Evolutionary conservation across 1,284 basidiomycete species (phyloP).

Genomic region (Marasmius sp.): DNA sequence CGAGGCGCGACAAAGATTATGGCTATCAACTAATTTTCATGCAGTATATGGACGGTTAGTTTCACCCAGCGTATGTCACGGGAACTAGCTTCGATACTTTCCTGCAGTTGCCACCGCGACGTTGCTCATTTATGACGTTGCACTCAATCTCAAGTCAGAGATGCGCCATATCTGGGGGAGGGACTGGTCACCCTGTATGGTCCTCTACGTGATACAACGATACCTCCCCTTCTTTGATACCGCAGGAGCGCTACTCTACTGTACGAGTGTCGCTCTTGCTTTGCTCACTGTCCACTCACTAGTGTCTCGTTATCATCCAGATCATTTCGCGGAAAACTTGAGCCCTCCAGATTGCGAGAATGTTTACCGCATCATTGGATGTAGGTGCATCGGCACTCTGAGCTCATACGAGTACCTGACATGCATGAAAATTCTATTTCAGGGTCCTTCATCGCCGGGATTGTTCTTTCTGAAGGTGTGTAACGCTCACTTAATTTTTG

Average conservation of each 20-base stretch:
- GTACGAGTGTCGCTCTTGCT: background rate
- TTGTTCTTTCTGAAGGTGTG: background rate
- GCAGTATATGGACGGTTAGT: no score
- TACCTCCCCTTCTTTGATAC: background rate
- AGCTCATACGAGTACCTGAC: background rate
- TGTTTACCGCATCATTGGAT: background rate
- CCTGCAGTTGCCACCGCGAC: background rate
- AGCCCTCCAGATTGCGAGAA: background rate
- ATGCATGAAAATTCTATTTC: background rate
- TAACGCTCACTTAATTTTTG: background rate
- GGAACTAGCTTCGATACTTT: background rate
- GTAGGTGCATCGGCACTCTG: background rate
- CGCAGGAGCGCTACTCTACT: background rate
- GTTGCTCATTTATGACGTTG: background rate
- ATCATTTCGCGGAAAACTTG: background rate
- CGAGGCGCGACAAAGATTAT: no score
- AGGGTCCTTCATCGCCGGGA: background rate
- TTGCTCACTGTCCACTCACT: no score
- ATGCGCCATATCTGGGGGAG: background rate
- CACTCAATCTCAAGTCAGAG: background rate
- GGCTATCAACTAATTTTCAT: no score
- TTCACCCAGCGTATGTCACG: no score
- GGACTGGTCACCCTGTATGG: background rate
- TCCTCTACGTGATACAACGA: background rate
- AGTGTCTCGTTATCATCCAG: no score